Evolutionary conservation across 139 green algal species (phyloP).

Genomic region (Micromonas commoda): DNA sequence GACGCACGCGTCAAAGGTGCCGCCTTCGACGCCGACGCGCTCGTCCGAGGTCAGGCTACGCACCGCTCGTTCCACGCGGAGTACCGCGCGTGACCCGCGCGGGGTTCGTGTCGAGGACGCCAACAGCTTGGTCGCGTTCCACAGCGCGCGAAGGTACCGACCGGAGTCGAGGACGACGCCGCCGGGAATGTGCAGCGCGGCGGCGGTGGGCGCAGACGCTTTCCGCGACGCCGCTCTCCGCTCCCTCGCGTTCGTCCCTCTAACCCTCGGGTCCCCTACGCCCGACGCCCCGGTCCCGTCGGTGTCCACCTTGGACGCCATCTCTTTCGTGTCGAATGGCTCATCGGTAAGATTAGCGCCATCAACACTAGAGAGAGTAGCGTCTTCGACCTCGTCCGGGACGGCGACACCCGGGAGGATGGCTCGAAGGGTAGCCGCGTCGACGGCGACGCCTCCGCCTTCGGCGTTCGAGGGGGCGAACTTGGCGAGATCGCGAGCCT

Average conservation of each 20-base stretch:
- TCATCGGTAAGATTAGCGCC: background rate
- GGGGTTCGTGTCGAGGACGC: background rate
- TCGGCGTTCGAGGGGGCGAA: background rate
- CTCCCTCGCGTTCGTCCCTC: background rate
- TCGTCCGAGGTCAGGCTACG: background rate
- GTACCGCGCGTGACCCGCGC: background rate
- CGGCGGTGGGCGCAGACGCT: slow-evolving; percentile 14
- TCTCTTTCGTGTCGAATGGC: background rate
- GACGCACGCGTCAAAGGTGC: background rate
- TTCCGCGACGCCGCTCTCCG: too few species aligned
- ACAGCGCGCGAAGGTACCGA: slow-evolving; percentile 56
- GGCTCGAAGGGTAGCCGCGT: background rate
- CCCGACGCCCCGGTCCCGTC: background rate
- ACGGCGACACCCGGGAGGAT: background rate
- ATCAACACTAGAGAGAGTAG: background rate
- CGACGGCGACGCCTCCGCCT: background rate
- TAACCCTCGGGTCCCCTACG: background rate
- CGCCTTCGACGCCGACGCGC: background rate
- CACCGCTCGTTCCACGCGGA: background rate
- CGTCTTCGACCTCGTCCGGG: background rate
- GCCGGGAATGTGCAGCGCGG: slow-evolving; percentile 35
- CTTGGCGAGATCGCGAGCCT: slow-evolving; percentile 44
- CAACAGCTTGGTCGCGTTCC: slow-evolving; percentile 26
- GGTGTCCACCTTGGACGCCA: background rate
- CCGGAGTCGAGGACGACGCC: slow-evolving; percentile 49